Percentiles rank a stretch among this genome's conserved stretches.
phyloP scores from a whole-genome alignment of 257 asterid genomes.

The Plantago ovata region DNA sequence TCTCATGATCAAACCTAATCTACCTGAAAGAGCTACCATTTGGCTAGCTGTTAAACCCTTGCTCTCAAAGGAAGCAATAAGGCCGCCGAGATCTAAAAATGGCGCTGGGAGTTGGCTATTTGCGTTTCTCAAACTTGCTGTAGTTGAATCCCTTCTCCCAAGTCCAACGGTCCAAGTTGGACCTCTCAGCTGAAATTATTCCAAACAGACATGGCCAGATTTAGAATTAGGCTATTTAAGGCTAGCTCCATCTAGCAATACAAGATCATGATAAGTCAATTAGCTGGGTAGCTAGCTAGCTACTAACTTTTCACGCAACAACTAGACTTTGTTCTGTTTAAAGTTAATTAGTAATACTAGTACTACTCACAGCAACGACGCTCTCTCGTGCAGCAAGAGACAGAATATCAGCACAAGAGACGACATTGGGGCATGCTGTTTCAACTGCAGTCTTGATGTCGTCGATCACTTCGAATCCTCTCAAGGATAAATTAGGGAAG shows the following conservation, averaged over 20 bases:
- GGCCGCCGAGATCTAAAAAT: constrained; percentile 29
- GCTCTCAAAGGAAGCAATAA: constrained; percentile 53
- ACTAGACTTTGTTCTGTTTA: too few relatives aligned
- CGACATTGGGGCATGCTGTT: constrained; percentile 39
- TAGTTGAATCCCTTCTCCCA: constrained; percentile 65
- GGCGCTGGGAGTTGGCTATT: constrained; percentile 55
- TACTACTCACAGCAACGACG: constrained; percentile 48
- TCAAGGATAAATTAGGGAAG: constrained; percentile 53
- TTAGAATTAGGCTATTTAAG: too few relatives aligned
- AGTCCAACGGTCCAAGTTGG: constrained; percentile 61
- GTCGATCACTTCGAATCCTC: constrained; percentile 78
- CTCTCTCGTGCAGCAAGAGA: constrained; percentile 69
- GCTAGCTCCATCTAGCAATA: too few relatives aligned
- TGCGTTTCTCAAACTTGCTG: constrained; percentile 50
- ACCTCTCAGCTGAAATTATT: constrained; percentile 40
- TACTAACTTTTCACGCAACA: too few relatives aligned
- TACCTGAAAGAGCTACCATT: constrained; percentile 79
- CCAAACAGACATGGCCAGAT: too few relatives aligned
- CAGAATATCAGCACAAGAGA: constrained; percentile 78
- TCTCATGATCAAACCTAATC: too few relatives aligned
- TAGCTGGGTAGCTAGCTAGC: too few relatives aligned
- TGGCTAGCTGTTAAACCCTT: constrained; percentile 56
- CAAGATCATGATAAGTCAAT: too few relatives aligned
- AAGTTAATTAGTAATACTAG: too few relatives aligned
- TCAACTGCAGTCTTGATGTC: constrained; percentile 59